phyloP scores from a whole-genome alignment of 2,329 filamentous ascomycete species.

The Aspergillus jensenii region DNA sequence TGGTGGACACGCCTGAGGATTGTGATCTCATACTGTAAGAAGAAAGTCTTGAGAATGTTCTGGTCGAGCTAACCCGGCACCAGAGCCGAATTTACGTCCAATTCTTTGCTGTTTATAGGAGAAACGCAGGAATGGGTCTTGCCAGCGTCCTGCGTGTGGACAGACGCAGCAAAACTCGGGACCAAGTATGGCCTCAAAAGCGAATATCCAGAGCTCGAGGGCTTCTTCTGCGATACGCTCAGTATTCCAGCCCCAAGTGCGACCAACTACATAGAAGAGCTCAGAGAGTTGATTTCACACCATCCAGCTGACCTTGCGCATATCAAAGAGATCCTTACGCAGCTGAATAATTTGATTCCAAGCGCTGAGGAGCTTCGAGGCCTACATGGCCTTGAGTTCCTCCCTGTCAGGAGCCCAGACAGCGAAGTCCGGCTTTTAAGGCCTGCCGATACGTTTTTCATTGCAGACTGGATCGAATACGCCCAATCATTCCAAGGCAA shows the following conservation, averaged over 20 bases:
- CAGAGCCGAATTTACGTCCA: neutral
- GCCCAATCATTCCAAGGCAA: neutral
- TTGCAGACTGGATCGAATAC: conserved; percentile 3
- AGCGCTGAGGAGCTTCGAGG: neutral
- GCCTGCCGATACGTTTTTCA: neutral
- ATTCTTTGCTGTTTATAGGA: too few species aligned
- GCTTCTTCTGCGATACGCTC: neutral
- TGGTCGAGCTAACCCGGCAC: neutral
- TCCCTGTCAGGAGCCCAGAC: neutral
- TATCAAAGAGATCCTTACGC: neutral
- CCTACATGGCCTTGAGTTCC: neutral
- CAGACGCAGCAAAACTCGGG: neutral
- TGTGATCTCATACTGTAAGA: neutral
- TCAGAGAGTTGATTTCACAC: neutral
- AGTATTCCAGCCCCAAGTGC: neutral
- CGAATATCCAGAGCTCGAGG: neutral
- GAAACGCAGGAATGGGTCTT: neutral
- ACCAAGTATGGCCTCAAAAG: neutral
- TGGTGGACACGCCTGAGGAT: neutral
- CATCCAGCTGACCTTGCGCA: neutral
- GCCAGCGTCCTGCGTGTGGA: neutral
- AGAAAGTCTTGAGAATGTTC: too few species aligned
- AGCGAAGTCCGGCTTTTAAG: neutral
- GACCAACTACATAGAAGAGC: neutral
- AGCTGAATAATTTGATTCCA: neutral